Evolutionary conservation across 495 filamentous ascomycete species (phyloP).

Genomic region (Penicillium desertorum): DNA sequence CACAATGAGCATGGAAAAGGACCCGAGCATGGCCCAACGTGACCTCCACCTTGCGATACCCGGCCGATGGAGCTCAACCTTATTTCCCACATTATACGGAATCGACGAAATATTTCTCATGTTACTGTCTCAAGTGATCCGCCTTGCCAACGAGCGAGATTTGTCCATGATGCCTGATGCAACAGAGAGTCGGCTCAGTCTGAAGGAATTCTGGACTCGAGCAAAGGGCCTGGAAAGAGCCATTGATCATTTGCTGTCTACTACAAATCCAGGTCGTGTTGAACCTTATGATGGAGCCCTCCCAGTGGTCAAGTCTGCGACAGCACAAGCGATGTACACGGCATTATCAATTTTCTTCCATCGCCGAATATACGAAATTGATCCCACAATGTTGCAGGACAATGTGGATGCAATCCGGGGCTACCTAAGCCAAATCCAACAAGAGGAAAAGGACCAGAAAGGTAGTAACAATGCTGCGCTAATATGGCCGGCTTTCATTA

Average conservation of each 20-base stretch:
- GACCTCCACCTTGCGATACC: conserved; percentile 29
- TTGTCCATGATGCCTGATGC: conserved; percentile 10
- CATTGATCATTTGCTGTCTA: conserved; percentile 12
- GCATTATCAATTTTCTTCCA: conserved; percentile 25
- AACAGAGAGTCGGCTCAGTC: conserved; percentile 2
- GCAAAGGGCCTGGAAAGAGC: conserved; percentile 25
- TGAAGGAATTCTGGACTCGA: conserved; percentile 22
- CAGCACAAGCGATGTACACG: conserved; percentile 23
- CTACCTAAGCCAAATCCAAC: conserved; percentile 10
- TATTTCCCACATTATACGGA: conserved; percentile 26
- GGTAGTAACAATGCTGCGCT: conserved; percentile 18
- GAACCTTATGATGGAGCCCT: neutral
- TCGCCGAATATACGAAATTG: conserved; percentile 25
- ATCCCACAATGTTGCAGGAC: conserved; percentile 18
- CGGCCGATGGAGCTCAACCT: conserved; percentile 21
- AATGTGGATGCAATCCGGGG: conserved; percentile 15
- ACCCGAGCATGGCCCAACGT: conserved; percentile 19
- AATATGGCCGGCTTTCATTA: conserved; percentile 29
- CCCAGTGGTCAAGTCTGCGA: neutral
- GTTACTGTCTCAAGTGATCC: conserved; percentile 27
- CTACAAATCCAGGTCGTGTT: neutral
- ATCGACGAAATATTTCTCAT: conserved; percentile 26
- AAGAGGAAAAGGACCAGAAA: neutral
- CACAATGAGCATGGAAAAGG: conserved; percentile 25
- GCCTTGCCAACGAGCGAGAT: conserved; percentile 28